Evolutionary conservation across 306 rosid species (phyloP), one percentile per base, ranked within the genome.

Genomic region (Leucaena leucocephala): DNA sequence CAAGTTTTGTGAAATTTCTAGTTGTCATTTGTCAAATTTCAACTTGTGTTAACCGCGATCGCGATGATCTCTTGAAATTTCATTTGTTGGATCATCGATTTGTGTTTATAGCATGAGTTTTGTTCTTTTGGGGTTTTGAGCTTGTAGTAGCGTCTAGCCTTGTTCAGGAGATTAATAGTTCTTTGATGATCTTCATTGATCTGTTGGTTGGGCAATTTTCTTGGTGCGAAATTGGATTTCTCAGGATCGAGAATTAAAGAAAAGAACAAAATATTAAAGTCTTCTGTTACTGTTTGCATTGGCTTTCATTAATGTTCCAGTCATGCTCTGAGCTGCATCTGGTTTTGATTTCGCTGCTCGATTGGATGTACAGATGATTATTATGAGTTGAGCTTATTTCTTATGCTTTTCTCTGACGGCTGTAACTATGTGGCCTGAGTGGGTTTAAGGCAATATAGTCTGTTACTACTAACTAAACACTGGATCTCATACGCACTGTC

Each of bases 401-500:
- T 40, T 75, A 49, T 2, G 52, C 45, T 62, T 50, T 27, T 17
- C 55, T 21, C 57, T 62, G 35, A 39, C 55, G 69, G 22, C 2
- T 74, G 36, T 36, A 2, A 46, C 1, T 63, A 0, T 52, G n/a
- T 15, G 19, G 55, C 7, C 2, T 49, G n/a, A n/a, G 55, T 15
- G 19, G 3, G 58, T 16, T 52, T 52, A 17, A 52, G n/a, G 16
- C 22, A 19, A 39, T 12, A 49, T 12, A 49, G 6, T 8, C 1
- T 66, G 22, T 49, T 27, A 40, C 70, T 40, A 8, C n/a, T 65
- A 8, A 15, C 14, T 7, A 9, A 49, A 71, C 64, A 33, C 74
- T 61, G 36, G 80, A 75, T 79, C 65, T 40, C 64, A 22, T 59
- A 12, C 2, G 49, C 34, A n/a, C n/a, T 45, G 27, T 57, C 39